Conservation (phyloP, 2,329 filamentous ascomycete species). For the Bipolaris sorokiniana region DNA sequence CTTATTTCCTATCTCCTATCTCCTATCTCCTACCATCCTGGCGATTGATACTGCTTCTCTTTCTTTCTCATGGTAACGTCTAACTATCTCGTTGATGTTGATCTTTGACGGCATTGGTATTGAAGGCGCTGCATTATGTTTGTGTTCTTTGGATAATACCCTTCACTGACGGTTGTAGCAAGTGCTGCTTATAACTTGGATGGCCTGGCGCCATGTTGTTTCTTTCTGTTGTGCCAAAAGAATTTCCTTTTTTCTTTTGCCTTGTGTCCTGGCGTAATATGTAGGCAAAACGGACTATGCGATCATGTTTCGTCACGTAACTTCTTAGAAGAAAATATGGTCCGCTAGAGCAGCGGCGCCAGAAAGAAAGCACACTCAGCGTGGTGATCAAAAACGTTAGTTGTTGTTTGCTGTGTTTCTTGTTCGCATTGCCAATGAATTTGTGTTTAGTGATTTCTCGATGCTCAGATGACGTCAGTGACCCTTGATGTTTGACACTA, state of each 20-base stretch:
- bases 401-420: too few relatives aligned
- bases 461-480: too few relatives aligned
- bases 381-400: too few relatives aligned
- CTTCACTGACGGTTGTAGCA: constrained; percentile 2
- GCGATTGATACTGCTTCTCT: background rate
- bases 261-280: background rate
- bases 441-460: too few relatives aligned
- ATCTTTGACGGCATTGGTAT: background rate
- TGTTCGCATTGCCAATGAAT: too few relatives aligned
- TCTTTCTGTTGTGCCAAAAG: background rate
- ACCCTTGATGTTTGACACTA: too few relatives aligned
- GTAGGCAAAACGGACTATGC: too few relatives aligned
- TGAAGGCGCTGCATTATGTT: background rate
- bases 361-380: too few relatives aligned
- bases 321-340: background rate
- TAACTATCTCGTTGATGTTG: background rate
- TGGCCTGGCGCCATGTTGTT: background rate
- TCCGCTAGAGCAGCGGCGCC: too few relatives aligned
- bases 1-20: background rate
- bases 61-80: background rate
- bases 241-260: background rate
- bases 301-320: background rate
- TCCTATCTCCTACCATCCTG: background rate
- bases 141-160: constrained; percentile 2
- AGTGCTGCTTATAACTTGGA: constrained; percentile 5